Evolutionary conservation across 768 basidiomycete genomes (phyloP).

Genomic region (Mycena alexandri): DNA sequence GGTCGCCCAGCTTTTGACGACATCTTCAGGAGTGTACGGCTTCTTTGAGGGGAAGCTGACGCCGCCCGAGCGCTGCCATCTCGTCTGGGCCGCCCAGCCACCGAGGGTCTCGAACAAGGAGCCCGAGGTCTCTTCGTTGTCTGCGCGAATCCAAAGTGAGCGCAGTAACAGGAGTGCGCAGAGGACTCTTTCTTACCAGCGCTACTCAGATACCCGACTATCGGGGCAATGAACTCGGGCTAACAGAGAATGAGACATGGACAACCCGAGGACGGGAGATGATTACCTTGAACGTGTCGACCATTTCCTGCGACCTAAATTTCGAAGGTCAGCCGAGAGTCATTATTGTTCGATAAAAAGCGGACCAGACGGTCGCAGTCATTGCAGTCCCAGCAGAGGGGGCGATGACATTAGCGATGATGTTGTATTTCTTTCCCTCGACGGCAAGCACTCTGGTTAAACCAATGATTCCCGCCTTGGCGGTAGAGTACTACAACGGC

Average conservation of each 20-base stretch:
- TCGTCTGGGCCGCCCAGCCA: conserved; percentile 92
- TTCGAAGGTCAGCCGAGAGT: neutral
- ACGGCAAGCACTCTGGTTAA: conserved; percentile 91
- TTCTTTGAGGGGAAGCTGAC: conserved; percentile 87
- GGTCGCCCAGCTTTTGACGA: conserved; percentile 81
- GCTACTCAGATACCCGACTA: conserved; percentile 92
- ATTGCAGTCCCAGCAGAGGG: conserved; percentile 93
- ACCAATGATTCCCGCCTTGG: conserved; percentile 92
- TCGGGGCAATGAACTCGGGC: conserved; percentile 93
- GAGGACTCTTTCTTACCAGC: conserved; percentile 56
- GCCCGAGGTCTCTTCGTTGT: conserved; percentile 80
- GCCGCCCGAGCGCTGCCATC: conserved; percentile 94
- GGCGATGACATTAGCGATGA: conserved; percentile 89
- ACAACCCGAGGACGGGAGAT: neutral
- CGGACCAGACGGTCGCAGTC: conserved; percentile 84
- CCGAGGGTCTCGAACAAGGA: conserved; percentile 88
- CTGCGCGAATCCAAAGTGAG: conserved; percentile 45
- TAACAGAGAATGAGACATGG: conserved; percentile 2
- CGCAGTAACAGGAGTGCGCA: neutral
- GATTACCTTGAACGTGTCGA: conserved; percentile 86
- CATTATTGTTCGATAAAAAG: too few species aligned
- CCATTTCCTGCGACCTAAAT: conserved; percentile 82
- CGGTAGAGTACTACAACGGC: conserved; percentile 80
- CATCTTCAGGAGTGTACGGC: conserved; percentile 82
- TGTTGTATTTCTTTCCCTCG: conserved; percentile 93